Evolutionary conservation across 805 yeast genomes (phyloP).

Genomic region (Candida pseudoglaebosa): DNA sequence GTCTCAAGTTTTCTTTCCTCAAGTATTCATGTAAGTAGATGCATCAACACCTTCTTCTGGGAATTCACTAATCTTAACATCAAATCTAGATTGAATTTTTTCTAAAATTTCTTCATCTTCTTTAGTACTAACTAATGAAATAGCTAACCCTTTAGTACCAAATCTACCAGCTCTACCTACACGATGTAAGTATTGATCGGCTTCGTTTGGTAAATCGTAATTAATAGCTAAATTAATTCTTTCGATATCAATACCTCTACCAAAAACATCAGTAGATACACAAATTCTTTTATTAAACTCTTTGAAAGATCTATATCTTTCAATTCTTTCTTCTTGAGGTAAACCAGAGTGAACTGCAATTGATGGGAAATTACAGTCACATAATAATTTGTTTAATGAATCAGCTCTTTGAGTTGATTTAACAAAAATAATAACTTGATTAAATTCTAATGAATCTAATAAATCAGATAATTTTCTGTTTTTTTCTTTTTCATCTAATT

Average conservation of each 20-base stretch:
- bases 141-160: conserved; percentile 97
- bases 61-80: conserved; percentile 89
- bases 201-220: conserved; percentile 93
- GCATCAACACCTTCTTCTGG: conserved; percentile 99
- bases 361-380: conserved; percentile 93
- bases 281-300: conserved; percentile 98
- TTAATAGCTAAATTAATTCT: conserved; percentile 97
- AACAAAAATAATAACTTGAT: conserved; percentile 96
- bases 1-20: too few species aligned
- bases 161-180: conserved; percentile 99
- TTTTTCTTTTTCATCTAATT: conserved; percentile 86
- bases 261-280: conserved; percentile 97
- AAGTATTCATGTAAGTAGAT: conserved; percentile 95
- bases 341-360: conserved; percentile 94
- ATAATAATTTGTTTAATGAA: conserved; percentile 81
- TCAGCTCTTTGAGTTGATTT: conserved; percentile 88
- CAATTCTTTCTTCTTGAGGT: conserved; percentile 97
- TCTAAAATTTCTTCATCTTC: conserved; percentile 87
- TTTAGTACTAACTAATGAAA: conserved; percentile 80
- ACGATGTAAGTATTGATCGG: conserved; percentile 97
- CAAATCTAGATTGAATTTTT: conserved; percentile 95
- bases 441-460: conserved; percentile 91
- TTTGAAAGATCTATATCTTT: conserved; percentile 91
- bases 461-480: conserved; percentile 89
- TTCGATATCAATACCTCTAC: conserved; percentile 99